These are phyloP conservation scores for Solanum habrochaites DNA, from an alignment of 257 asterid genomes.

Conservation along the genomic window DNA sequence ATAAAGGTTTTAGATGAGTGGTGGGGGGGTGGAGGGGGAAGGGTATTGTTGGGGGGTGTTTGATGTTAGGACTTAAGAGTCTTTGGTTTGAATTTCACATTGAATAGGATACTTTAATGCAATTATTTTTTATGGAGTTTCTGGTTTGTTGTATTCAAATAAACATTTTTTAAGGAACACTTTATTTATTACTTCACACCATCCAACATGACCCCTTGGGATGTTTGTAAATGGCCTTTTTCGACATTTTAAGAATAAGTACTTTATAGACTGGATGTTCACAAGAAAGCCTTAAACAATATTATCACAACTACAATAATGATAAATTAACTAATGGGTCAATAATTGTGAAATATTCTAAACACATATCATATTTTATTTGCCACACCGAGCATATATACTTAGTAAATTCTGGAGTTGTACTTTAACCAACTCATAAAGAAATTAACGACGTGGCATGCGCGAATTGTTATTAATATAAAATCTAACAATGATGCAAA, in stretches of 20 bases:
- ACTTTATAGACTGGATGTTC: not conserved
- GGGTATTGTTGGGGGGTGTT: no score
- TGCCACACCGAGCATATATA: not conserved
- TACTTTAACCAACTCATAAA: not conserved
- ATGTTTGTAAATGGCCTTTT: not conserved
- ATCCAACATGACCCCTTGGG: no score
- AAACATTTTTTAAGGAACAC: no score
- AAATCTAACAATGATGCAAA: not conserved
- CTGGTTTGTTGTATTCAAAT: no score
- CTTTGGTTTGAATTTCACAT: no score
- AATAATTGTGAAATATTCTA: not conserved
- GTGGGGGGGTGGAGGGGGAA: no score
- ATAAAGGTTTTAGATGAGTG: no score
- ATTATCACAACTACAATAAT: not conserved
- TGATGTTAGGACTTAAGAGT: fast-evolving
- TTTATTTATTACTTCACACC: no score
- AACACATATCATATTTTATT: not conserved
- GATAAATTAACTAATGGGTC: not conserved
- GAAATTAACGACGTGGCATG: not conserved
- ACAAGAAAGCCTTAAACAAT: not conserved
- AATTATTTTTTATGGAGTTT: no score
- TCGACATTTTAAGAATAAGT: not conserved
- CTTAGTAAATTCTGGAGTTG: not conserved
- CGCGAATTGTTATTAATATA: not conserved
- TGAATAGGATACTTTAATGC: no score